Conservation (phyloP, 2,329 filamentous ascomycete species). For the Byssoonygena ceratinophila region DNA sequence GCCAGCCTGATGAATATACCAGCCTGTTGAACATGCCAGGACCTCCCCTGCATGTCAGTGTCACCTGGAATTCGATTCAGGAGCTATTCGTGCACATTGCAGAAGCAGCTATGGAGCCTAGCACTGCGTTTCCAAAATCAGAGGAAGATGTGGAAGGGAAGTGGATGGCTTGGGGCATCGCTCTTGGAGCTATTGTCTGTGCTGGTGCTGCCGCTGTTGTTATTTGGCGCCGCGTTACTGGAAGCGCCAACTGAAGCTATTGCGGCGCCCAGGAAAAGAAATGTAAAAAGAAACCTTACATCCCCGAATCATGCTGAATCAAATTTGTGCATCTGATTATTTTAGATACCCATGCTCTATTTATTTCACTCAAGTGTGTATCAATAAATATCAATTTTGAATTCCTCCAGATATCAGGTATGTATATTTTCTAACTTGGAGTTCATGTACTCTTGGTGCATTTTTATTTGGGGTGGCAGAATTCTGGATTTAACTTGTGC, state of each 20-base stretch:
- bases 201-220: slow-evolving; percentile 49
- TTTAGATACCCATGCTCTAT: neutral
- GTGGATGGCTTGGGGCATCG: slow-evolving; percentile 74
- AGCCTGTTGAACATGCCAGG: slow-evolving; percentile 71
- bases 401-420: too few species aligned
- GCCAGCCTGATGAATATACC: slow-evolving; percentile 88
- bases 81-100: slow-evolving; percentile 89
- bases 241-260: slow-evolving; percentile 22
- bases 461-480: too few species aligned
- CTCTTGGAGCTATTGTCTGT: slow-evolving; percentile 59
- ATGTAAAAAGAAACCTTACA: too few species aligned
- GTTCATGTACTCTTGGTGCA: too few species aligned
- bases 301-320: too few species aligned
- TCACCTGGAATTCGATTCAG: slow-evolving; percentile 85
- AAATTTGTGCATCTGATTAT: neutral
- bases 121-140: slow-evolving; percentile 74
- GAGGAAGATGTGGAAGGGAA: slow-evolving; percentile 72
- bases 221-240: slow-evolving; percentile 47
- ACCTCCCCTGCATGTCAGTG: slow-evolving; percentile 81
- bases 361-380: neutral
- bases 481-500: too few species aligned
- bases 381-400: too few species aligned
- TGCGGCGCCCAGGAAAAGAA: neutral
- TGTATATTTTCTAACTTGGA: too few species aligned
- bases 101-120: slow-evolving; percentile 83